Evolutionary conservation across 2,329 filamentous ascomycete genomes (phyloP), one percentile per base, ranked within the genome.

Genomic region (Penicillium sp.): DNA sequence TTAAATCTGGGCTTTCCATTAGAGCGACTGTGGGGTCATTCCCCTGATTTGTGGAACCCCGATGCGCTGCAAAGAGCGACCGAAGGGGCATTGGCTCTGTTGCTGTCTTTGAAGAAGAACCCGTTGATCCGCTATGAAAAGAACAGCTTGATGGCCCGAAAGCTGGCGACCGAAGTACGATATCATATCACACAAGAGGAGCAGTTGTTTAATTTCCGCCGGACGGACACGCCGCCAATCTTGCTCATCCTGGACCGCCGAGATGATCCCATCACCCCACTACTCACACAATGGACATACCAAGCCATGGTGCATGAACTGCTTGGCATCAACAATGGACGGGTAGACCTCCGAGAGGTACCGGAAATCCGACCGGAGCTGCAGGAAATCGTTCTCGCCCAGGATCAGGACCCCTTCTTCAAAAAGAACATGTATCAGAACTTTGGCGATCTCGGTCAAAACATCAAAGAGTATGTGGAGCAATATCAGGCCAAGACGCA

Each of bases 251-350:
- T 98, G 18, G 92, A 98, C 65, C 80, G 92, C 28, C 79, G 92
- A 61, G 89, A 95, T 59, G 92, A 98, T 56, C 90, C 92, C 0
- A 84, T 96, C 34, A 98, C 92, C 3, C 92, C 92, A 0, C 70
- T 98, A 8, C 74, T 98, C 32, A 95, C 88, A 2, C 92, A 98
- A 61, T 98, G 92, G 92, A 98, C 92, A 16, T 98, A 98, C 58
- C 92, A 98, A 66, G 92, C 92, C n/a, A 98, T 98, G 89, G 92
- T 98, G 0, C 92, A 98, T 60, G 92, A 98, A 57, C 70, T 96
- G 2, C 73, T 98, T 9, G 92, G 92, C 4, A 95, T 98, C 50
- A 79, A 85, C 41, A 96, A 96, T 60, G 92, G 92, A n/a, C 78
- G 90, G 34, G 92, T 98, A 0, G 84, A 95, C 57, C 72, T 98